Conservation (phyloP, 805 yeast genomes). For the Candida michaelii region DNA sequence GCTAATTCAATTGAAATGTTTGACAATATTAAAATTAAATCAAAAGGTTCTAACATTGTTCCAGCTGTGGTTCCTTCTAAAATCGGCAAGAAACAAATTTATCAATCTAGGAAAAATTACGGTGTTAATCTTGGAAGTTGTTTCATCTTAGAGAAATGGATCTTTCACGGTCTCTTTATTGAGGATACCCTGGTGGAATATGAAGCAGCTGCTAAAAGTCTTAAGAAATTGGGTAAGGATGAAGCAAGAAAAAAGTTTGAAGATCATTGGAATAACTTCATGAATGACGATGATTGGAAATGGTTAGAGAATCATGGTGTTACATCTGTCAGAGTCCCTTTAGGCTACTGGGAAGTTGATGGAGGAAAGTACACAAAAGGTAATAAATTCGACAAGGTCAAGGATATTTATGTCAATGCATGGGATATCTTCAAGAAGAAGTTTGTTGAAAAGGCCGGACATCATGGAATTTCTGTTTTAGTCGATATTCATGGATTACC, state of each 20-base stretch:
- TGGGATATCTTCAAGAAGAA: conserved; percentile 62
- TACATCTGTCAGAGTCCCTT: conserved; percentile 81
- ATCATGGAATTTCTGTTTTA: conserved; percentile 66
- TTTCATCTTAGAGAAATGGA: conserved; percentile 81
- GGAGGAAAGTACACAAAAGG: conserved; percentile 57
- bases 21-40: conserved; percentile 33
- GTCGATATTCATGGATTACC: conserved; percentile 90
- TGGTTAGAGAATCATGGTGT: conserved; percentile 68
- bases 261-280: conserved; percentile 63
- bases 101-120: conserved; percentile 59
- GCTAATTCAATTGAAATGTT: conserved; percentile 21
- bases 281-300: conserved; percentile 72
- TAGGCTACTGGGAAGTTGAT: conserved; percentile 88
- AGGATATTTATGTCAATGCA: conserved; percentile 62
- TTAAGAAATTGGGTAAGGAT: conserved; percentile 50
- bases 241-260: conserved; percentile 55
- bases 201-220: conserved; percentile 60
- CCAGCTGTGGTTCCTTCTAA: conserved; percentile 27
- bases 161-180: conserved; percentile 60
- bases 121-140: conserved; percentile 87
- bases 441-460: conserved; percentile 58
- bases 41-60: conserved; percentile 19
- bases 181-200: conserved; percentile 62
- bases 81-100: conserved; percentile 45
- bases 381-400: conserved; percentile 60